Conservation (phyloP, 2,329 filamentous ascomycete species). For the Macrophomina pseudophaseolina region DNA sequence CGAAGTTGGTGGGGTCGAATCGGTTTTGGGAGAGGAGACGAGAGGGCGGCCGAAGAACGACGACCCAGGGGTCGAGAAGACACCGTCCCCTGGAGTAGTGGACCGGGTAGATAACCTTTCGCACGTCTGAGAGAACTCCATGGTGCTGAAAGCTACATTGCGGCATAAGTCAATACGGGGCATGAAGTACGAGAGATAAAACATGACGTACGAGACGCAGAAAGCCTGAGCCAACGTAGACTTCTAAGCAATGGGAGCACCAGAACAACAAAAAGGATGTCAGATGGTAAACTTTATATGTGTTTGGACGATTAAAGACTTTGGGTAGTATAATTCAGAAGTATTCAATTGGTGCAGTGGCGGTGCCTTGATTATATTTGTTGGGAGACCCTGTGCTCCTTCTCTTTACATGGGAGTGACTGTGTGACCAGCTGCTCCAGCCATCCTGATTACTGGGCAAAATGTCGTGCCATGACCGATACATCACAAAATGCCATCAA, state of each 20-base stretch:
- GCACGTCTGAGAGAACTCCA: not conserved
- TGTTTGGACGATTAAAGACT: not conserved
- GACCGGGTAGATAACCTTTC: not conserved
- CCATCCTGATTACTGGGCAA: conserved; percentile 7
- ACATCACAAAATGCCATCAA: not conserved
- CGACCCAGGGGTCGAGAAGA: not conserved
- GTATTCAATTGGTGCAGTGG: not conserved
- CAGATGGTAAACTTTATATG: not conserved
- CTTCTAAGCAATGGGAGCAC: not conserved
- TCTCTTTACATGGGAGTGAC: not conserved
- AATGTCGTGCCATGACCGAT: not conserved
- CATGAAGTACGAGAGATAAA: not conserved
- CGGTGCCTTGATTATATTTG: not conserved
- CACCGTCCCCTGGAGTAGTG: not conserved
- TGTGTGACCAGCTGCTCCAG: conserved; percentile 10
- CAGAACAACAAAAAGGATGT: not conserved
- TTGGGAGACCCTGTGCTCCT: not conserved
- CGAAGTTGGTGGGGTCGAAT: conserved; percentile 8
- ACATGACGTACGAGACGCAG: not conserved
- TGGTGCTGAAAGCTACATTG: not conserved
- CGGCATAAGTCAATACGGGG: not conserved
- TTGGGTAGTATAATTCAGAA: not conserved
- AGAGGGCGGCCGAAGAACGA: not conserved
- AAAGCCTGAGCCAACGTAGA: not conserved
- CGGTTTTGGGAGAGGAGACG: not conserved